phyloP scores from a whole-genome alignment of 495 filamentous ascomycete genomes.

The Xylaria flabelliformis region DNA sequence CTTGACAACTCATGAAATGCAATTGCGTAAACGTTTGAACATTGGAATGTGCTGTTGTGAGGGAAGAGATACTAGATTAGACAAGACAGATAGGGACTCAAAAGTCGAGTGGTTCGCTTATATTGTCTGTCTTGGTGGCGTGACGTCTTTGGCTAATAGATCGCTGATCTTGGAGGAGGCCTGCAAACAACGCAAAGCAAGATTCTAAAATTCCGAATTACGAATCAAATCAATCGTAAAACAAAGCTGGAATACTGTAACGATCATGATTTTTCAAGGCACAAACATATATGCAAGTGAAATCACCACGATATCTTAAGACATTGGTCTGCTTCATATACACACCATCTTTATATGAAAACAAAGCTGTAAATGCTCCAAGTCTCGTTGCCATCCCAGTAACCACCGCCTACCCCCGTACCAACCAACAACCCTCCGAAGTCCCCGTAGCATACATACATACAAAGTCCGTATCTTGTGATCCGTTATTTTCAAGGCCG shows the following conservation, averaged over 20 bases:
- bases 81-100: slow-evolving; percentile 2
- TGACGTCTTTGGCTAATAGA: slow-evolving; percentile 4
- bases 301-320: slow-evolving; percentile 27
- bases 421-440: slow-evolving; percentile 6
- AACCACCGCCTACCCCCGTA: background rate
- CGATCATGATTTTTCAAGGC: background rate
- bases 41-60: background rate
- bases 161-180: slow-evolving; percentile 7
- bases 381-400: slow-evolving; percentile 10
- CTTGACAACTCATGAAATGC: background rate
- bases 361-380: slow-evolving; percentile 17
- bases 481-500: slow-evolving; percentile 23
- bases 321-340: slow-evolving; percentile 13
- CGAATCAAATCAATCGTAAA: background rate
- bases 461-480: slow-evolving; percentile 24
- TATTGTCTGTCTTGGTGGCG: background rate
- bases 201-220: background rate
- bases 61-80: background rate
- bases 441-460: slow-evolving; percentile 23
- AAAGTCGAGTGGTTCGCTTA: slow-evolving; percentile 21
- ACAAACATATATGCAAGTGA: slow-evolving; percentile 33
- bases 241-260: background rate
- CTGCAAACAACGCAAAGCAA: background rate
- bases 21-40: background rate
- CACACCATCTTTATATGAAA: background rate